These are phyloP conservation scores for Hygrophorus pudorinus DNA, from an alignment of 768 basidiomycete genomes.

Conservation along the genomic window DNA sequence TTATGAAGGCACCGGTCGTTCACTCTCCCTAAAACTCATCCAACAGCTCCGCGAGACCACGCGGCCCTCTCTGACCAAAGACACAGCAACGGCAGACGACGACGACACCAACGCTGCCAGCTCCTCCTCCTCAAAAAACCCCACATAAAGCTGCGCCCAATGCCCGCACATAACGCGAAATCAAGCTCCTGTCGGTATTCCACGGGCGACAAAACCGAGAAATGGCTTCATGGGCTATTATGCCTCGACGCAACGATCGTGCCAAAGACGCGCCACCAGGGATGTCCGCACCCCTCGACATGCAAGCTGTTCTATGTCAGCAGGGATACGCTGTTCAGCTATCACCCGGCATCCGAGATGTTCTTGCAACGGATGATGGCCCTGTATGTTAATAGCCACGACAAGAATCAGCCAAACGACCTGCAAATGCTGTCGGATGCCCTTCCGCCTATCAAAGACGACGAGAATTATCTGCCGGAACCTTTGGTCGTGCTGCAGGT, in stretches of 20 bases:
- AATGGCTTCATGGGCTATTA: constrained; percentile 84
- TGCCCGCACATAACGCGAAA: constrained; percentile 79
- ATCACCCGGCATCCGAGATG: constrained; percentile 90
- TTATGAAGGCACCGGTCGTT: constrained; percentile 99
- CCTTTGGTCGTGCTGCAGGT: constrained; percentile 96
- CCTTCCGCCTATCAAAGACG: constrained; percentile 74
- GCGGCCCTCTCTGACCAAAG: constrained; percentile 66
- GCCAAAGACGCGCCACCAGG: constrained; percentile 38
- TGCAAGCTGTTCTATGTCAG: constrained; percentile 96
- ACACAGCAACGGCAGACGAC: constrained; percentile 36
- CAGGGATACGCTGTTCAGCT: constrained; percentile 93
- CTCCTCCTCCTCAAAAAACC: constrained; percentile 41
- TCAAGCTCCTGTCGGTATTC: constrained; percentile 94
- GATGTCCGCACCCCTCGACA: constrained; percentile 89
- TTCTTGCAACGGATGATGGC: constrained; percentile 99
- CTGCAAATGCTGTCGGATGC: constrained; percentile 96
- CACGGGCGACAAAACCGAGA: constrained; percentile 80
- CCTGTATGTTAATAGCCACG: constrained; percentile 93
- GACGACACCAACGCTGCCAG: constrained; percentile 21
- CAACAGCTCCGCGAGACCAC: constrained; percentile 93
- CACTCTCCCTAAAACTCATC: constrained; percentile 93
- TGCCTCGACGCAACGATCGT: constrained; percentile 79
- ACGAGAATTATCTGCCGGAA: constrained; percentile 85
- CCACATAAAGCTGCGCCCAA: constrained; percentile 46
- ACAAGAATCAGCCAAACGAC: constrained; percentile 99